Conservation (phyloP, 345 rosid genomes). For the Physaria fendleri region DNA sequence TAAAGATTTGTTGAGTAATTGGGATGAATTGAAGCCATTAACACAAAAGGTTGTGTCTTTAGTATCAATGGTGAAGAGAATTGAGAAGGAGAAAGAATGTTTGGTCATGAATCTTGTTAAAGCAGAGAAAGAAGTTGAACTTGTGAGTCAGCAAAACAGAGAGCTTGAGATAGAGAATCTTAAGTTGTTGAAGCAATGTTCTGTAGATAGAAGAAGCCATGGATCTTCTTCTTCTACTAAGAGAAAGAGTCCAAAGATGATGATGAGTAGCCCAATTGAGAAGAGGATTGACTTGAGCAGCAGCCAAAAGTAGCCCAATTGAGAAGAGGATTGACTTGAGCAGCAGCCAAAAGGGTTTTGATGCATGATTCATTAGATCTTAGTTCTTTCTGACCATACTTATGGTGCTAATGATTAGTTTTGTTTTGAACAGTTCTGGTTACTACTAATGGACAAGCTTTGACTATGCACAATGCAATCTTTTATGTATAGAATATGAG, state of each 20-base stretch:
- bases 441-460: conserved; percentile 8
- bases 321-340: conserved; percentile 10
- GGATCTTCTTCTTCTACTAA: not conserved
- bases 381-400: not conserved
- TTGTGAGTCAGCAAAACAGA: conserved; percentile 13
- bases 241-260: not conserved
- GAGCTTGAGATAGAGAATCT: conserved; percentile 6
- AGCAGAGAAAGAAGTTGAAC: conserved; percentile 15
- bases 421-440: not conserved
- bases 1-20: not conserved
- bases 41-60: not conserved
- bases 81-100: conserved; percentile 11
- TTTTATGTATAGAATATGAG: conserved; percentile 4
- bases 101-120: not conserved
- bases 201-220: conserved; percentile 1
- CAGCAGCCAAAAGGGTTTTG: not conserved
- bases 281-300: conserved; percentile 4
- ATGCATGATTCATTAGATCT: not conserved
- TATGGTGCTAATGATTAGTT: not conserved
- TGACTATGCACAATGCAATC: not conserved
- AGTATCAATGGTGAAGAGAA: not conserved
- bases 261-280: not conserved
- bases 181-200: conserved; percentile 7
- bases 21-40: conserved; percentile 1
- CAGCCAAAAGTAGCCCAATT: not conserved